Conservation (phyloP, 75 land plant species). For the Pinus taeda region DNA sequence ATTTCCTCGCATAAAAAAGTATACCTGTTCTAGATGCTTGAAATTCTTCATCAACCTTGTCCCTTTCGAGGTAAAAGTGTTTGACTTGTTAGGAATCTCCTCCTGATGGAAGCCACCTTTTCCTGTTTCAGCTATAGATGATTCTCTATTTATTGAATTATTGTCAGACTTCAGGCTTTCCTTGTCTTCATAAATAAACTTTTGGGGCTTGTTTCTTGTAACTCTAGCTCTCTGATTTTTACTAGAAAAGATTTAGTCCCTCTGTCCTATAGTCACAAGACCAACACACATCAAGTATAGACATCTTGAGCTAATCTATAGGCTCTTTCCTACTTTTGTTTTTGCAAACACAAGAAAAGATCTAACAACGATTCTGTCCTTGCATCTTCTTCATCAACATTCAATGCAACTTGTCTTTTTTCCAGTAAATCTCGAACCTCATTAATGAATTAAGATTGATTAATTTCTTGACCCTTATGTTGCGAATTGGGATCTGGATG, state of each 20-base stretch:
- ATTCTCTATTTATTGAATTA: background rate
- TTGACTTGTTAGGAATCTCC: background rate
- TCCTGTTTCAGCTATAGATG: background rate
- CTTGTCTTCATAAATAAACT: conserved; percentile 5
- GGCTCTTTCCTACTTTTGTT: conserved; percentile 57
- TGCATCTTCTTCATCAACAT: conserved; percentile 59
- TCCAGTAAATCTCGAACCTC: conserved; percentile 37
- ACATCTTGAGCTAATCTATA: conserved; percentile 57
- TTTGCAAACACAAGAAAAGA: conserved; percentile 58
- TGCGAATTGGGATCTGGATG: conserved; percentile 19
- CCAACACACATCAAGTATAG: conserved; percentile 6
- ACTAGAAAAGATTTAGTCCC: background rate
- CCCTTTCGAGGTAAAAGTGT: conserved; percentile 28
- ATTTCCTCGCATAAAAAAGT: conserved; percentile 73
- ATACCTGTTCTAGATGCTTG: conserved; percentile 69
- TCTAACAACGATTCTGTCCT: conserved; percentile 70
- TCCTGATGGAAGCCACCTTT: background rate
- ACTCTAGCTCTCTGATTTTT: background rate
- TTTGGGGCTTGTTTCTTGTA: conserved; percentile 7
- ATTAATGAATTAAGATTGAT: conserved; percentile 55
- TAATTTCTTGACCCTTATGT: conserved; percentile 14
- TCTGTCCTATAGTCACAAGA: background rate
- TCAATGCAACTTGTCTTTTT: conserved; percentile 30
- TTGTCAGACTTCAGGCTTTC: background rate
- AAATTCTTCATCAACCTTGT: conserved; percentile 66